Evolutionary conservation across 306 rosid genomes (phyloP), one percentile per base, ranked within the genome.

Genomic region (Cucurbita maxima): DNA sequence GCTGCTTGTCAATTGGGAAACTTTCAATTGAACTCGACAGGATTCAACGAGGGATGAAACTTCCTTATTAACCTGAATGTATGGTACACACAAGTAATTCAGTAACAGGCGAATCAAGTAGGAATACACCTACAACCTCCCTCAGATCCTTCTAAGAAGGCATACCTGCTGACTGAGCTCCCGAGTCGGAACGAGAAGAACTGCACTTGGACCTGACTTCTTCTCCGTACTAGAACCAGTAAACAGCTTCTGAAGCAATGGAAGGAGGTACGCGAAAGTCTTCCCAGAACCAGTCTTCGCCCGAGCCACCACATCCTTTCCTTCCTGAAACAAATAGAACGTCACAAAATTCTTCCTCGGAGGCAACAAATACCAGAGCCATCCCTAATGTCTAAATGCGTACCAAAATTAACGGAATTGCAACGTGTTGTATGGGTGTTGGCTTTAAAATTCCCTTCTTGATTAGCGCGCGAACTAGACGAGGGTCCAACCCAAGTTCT

Each of bases 241-340:
- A 22, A 94, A 87, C 40, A 94, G 80, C 81, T 90, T 90, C 89
- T 90, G 98, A 67, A 94, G 90, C 90, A 93, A 69, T 0, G 98
- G 98, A 58, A 90, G 88, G 45, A 94, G 95, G 71, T 87, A 94
- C 0, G 98, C 98, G 60, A 94, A 83, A 7, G 98, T 94, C 79
- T 94, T 90, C 59, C 98, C 98, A 1, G 98, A 94, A 69, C 98
- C 98, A 9, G 97, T 94, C 80, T 90, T 90, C 1, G 98, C 98
- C 48, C 97, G 82, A 34, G 98, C 97, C 58, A 90, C 98, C 51
- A 94, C 96, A 60, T 94, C 98, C 73, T 90, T 94, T 13, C 98
- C 98, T 85, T 90, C 87, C 98, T 92, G 85, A 59, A 52, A 53
- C 53, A 47, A 45, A 45, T 7, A 20, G 19, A 66, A 66, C 37